A percentile compares a stretch with the other conserved stretches of the same genome.
These are phyloP conservation scores for Fomitopsis schrenkii DNA, from an alignment of 1,284 basidiomycete genomes.

Conservation along the genomic window DNA sequence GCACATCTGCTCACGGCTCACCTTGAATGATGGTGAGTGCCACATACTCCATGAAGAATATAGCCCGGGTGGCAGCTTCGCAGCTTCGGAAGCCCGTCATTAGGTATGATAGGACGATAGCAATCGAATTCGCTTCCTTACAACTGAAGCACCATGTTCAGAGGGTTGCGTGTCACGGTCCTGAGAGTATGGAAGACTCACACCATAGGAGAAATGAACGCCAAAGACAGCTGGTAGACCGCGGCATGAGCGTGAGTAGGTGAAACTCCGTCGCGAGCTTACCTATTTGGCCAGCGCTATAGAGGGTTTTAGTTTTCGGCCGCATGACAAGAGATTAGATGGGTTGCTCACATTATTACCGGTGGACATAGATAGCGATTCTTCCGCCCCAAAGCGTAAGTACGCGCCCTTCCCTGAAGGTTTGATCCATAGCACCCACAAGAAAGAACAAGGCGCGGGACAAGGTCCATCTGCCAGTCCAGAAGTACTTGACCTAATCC, in stretches of 20 bases:
- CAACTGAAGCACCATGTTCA: not conserved
- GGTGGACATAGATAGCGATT: constrained; percentile 23
- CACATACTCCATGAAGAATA: not conserved
- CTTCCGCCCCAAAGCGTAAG: constrained; percentile 5
- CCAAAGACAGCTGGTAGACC: not conserved
- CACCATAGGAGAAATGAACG: not conserved
- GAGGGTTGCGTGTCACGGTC: too few species aligned
- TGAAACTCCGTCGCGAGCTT: not conserved
- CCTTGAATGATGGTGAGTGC: constrained; percentile 19
- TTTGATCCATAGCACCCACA: constrained; percentile 10
- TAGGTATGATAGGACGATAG: not conserved
- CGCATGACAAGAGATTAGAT: not conserved
- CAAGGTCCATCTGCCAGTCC: constrained; percentile 22
- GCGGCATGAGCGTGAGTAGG: not conserved
- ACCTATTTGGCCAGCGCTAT: not conserved
- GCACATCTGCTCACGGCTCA: not conserved
- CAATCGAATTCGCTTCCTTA: not conserved
- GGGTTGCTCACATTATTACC: constrained; percentile 15
- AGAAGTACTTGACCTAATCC: constrained; percentile 23
- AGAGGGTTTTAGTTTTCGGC: not conserved
- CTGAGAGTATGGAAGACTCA: not conserved
- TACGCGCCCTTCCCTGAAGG: not conserved
- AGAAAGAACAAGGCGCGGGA: constrained; percentile 23
- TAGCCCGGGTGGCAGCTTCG: not conserved
- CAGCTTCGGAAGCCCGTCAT: not conserved